A percentile compares a stretch with the other conserved stretches of the same genome.
phyloP scores from a whole-genome alignment of 2,329 filamentous ascomycete species.

The Cercospora berteroae region DNA sequence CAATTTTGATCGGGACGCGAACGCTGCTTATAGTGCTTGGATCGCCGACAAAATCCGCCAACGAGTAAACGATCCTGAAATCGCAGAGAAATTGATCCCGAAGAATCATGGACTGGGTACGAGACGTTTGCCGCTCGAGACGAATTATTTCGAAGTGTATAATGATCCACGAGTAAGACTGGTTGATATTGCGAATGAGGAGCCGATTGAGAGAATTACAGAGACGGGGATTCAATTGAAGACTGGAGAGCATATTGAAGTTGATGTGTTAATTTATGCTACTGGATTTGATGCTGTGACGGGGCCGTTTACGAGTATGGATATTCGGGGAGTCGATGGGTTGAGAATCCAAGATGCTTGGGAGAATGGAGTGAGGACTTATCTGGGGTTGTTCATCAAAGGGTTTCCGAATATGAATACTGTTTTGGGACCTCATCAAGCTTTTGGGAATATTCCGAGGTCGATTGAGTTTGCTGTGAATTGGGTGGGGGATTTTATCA shows the following conservation, averaged over 20 bases:
- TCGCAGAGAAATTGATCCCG: constrained; percentile 55
- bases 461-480: constrained; percentile 34
- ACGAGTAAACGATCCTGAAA: constrained; percentile 44
- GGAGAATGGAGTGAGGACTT: constrained; percentile 39
- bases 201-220: constrained; percentile 45
- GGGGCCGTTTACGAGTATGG: constrained; percentile 33
- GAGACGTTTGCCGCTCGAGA: constrained; percentile 42
- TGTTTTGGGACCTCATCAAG: constrained; percentile 42
- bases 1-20: constrained; percentile 37
- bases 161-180: constrained; percentile 49
- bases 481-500: constrained; percentile 17
- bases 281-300: constrained; percentile 42
- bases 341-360: constrained; percentile 37
- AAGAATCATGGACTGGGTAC: constrained; percentile 41
- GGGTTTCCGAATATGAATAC: constrained; percentile 40
- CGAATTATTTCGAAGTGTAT: constrained; percentile 52
- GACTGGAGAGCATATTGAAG: constrained; percentile 40
- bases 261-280: constrained; percentile 42
- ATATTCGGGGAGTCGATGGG: constrained; percentile 30
- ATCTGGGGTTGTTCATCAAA: constrained; percentile 36
- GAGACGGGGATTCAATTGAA: constrained; percentile 42
- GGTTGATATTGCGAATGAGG: constrained; percentile 46
- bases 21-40: constrained; percentile 45
- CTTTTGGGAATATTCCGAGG: constrained; percentile 42
- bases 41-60: constrained; percentile 46